Evolutionary conservation across 2,329 filamentous ascomycete genomes (phyloP), one percentile per base, ranked within the genome.

Genomic region (Ceratocystiopsis minuta): DNA sequence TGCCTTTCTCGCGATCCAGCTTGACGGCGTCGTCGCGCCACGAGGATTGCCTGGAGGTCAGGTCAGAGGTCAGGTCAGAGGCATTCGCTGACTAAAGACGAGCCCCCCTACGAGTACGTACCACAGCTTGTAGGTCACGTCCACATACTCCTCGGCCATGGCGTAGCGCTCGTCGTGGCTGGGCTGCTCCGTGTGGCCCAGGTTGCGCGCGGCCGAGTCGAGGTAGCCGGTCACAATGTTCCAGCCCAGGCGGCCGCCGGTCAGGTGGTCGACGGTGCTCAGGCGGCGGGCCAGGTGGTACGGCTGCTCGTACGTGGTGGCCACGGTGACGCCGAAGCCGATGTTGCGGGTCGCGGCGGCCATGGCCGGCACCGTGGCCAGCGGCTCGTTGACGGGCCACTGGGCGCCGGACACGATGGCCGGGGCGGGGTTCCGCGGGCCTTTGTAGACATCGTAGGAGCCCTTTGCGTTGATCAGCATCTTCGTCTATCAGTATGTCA

Each of bases 361-460:
- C 49, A 50, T 50, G 20, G 47, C 47, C 12, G 45, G 44, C 15
- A 50, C 36, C 6, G 75, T 65, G 4, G 67, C 63, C 2, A 81
- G 52, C 0, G 77, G 77, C 53, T 82, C 77, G 45, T 78, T 80
- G n/a, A 80, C 72, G 0, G 78, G 78, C 67, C 74, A 81, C 55
- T 82, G 78, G 0, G 76, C 73, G 1, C 74, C 78, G 0, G 73
- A 71, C 1, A 65, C 54, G 39, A 79, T 67, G 0, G 75, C 72
- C 0, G 76, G 68, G 3, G 68, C 65, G 4, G 0, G 71, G 71
- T 0, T 74, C 68, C 45, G 4, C 5, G 24, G 24, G 24, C 24
- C 24, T 6, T 73, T 72, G 57, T 80, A 82, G 5, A 81, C 75
- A 59, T 83, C 77, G 52, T 81, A 80, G 6, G 73, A 73, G 4